Percentiles rank a stretch among this genome's conserved stretches.
phyloP scores from a whole-genome alignment of 2,329 filamentous ascomycete genomes.

The Aspergillus alliaceus region DNA sequence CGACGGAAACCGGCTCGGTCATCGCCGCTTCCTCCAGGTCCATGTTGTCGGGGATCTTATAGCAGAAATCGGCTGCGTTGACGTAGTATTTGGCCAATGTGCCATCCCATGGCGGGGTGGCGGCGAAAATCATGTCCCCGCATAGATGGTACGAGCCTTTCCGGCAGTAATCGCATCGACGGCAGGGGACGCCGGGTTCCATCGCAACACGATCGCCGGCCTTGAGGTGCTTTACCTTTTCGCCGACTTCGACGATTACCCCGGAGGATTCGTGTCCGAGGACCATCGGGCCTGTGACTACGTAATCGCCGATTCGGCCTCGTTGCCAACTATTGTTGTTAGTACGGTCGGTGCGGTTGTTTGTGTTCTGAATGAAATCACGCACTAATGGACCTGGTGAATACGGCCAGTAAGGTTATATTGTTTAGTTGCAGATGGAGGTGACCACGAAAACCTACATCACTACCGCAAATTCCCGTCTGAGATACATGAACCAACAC shows the following conservation, averaged over 20 bases:
- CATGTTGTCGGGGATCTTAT: slow-evolving; percentile 76
- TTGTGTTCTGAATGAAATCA: no score
- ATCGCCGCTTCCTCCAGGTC: slow-evolving; percentile 82
- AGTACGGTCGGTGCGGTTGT: no score
- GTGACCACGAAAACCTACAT: slow-evolving; percentile 16
- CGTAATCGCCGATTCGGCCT: background rate
- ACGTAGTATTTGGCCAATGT: slow-evolving; percentile 83
- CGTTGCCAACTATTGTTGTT: background rate
- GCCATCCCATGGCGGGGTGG: slow-evolving; percentile 84
- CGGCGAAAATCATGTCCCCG: slow-evolving; percentile 81
- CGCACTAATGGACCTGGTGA: background rate
- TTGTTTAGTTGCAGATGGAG: no score
- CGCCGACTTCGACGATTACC: background rate
- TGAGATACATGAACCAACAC: slow-evolving; percentile 47
- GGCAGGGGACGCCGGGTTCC: slow-evolving; percentile 71
- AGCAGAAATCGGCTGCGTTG: slow-evolving; percentile 85
- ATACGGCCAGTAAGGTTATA: no score
- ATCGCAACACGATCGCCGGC: slow-evolving; percentile 74
- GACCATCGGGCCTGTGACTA: background rate
- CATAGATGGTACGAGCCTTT: slow-evolving; percentile 86
- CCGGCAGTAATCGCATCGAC: slow-evolving; percentile 72
- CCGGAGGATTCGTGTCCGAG: background rate
- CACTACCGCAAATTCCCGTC: slow-evolving; percentile 50
- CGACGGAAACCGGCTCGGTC: slow-evolving; percentile 82
- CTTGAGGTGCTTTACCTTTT: slow-evolving; percentile 41